These are phyloP conservation scores for Penicillium subrubescens DNA, from an alignment of 495 filamentous ascomycete genomes.

Conservation along the genomic window DNA sequence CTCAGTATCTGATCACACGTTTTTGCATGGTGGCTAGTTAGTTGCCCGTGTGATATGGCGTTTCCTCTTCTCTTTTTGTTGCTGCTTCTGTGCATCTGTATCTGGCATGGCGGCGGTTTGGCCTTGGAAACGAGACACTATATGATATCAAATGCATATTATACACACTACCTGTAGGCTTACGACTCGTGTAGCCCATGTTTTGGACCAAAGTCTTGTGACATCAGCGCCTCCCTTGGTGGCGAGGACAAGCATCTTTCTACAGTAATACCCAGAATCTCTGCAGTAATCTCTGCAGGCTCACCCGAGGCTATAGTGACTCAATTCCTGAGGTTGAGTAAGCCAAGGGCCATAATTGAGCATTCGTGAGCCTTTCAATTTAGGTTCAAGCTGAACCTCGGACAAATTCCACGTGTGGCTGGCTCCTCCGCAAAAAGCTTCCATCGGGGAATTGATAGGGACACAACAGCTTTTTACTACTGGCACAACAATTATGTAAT, in stretches of 20 bases:
- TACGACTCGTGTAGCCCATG: neutral
- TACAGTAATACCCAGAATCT: no score
- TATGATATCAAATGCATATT: constrained; percentile 19
- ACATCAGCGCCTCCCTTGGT: no score
- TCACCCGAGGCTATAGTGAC: neutral
- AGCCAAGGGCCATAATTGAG: neutral
- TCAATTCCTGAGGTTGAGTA: neutral
- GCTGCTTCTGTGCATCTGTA: constrained; percentile 14
- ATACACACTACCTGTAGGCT: neutral
- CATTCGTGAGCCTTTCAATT: neutral
- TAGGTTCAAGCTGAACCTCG: neutral
- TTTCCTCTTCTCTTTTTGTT: constrained; percentile 7
- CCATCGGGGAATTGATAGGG: no score
- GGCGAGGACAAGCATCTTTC: no score
- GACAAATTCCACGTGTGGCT: neutral
- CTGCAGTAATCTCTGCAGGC: no score
- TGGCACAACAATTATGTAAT: no score
- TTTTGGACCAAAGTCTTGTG: neutral
- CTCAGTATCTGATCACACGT: neutral
- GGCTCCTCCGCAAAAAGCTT: neutral
- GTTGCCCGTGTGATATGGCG: constrained; percentile 1
- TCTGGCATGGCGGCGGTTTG: constrained; percentile 18
- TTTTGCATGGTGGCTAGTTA: neutral
- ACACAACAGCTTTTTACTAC: no score
- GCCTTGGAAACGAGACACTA: constrained; percentile 28